Percentiles rank a stretch among this genome's conserved stretches.
These are phyloP conservation scores for Botrytis aclada DNA, from an alignment of 2,329 filamentous ascomycete species.

Conservation along the genomic window DNA sequence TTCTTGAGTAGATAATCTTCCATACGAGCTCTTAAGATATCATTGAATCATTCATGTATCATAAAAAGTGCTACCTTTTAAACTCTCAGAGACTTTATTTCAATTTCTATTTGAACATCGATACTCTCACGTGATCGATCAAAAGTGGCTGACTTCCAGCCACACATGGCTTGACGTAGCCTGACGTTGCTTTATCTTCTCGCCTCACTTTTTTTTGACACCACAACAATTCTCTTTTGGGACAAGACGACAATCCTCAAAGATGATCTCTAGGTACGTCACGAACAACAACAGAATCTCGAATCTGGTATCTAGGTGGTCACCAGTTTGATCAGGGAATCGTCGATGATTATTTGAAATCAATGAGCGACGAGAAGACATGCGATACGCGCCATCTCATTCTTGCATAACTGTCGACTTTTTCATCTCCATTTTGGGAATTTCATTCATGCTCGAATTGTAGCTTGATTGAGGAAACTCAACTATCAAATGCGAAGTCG, in stretches of 20 bases:
- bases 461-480: neutral
- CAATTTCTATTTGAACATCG: neutral
- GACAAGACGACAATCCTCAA: neutral
- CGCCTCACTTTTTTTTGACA: neutral
- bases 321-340: neutral
- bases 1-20: neutral
- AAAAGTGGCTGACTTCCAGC: neutral
- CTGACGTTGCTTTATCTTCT: neutral
- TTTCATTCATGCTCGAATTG: neutral
- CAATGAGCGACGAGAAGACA: neutral
- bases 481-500: neutral
- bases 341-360: neutral
- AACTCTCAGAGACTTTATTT: neutral
- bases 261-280: neutral
- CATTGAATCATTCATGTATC: neutral
- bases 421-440: neutral
- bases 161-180: neutral
- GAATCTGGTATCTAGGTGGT: neutral
- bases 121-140: accelerated
- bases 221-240: neutral
- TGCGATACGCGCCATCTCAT: neutral
- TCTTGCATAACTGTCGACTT: neutral
- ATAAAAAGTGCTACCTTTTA: neutral
- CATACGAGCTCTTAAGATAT: accelerated
- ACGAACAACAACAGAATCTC: accelerated